A percentile compares a stretch with the other conserved stretches of the same genome.
Conservation (phyloP, 73 alveolate species). For the Breviolum minutum region DNA sequence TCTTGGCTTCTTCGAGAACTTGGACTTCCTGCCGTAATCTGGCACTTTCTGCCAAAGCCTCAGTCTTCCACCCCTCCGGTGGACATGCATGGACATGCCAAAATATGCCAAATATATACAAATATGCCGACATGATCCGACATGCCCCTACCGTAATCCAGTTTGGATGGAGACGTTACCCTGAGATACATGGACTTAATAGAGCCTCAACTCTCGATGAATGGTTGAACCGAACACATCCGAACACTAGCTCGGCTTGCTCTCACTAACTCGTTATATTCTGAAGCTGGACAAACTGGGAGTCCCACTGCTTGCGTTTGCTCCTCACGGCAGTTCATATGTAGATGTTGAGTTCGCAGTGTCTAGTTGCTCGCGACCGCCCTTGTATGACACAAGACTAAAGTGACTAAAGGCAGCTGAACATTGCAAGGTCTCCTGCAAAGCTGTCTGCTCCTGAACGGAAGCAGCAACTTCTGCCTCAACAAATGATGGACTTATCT, state of each 20-base stretch:
- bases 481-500: too few relatives aligned
- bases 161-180: too few relatives aligned
- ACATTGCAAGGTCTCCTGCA: not conserved
- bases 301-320: not conserved
- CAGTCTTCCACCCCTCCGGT: not conserved
- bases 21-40: slow-evolving; percentile 32
- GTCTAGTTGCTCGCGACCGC: not conserved
- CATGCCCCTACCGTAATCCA: too few relatives aligned
- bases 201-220: not conserved
- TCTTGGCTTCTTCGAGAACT: not conserved
- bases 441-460: not conserved
- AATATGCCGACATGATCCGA: too few relatives aligned
- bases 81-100: not conserved
- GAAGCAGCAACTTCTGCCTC: not conserved
- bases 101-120: too few relatives aligned
- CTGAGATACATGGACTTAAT: too few relatives aligned
- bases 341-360: not conserved
- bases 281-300: not conserved
- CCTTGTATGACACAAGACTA: too few relatives aligned
- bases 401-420: too few relatives aligned
- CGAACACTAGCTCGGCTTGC: not conserved
- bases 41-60: slow-evolving; percentile 64
- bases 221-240: not conserved
- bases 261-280: not conserved
- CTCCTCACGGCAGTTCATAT: not conserved